Evolutionary conservation across 2,329 filamentous ascomycete genomes (phyloP).

Genomic region (Cercospora citrullina): DNA sequence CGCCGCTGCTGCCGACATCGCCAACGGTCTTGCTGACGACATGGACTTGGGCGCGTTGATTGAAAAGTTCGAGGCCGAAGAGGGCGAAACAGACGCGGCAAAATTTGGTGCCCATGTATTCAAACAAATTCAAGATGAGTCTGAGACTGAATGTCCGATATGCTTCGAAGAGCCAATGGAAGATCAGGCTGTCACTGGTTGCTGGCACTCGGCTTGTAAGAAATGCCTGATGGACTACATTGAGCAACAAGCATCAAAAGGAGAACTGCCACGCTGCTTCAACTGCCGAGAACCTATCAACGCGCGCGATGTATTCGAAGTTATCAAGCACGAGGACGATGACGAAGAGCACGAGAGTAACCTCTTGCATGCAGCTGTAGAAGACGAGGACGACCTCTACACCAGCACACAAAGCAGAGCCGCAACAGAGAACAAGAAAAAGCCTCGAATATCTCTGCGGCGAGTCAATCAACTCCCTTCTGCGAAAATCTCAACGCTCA

Average conservation of each 20-base stretch:
- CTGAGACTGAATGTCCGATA: constrained; percentile 86
- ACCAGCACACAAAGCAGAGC: constrained; percentile 38
- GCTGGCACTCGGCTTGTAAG: constrained; percentile 97
- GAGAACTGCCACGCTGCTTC: constrained; percentile 78
- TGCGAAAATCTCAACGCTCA: constrained; percentile 80
- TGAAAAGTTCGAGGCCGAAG: constrained; percentile 70
- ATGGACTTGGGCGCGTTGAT: constrained; percentile 92
- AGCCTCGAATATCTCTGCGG: constrained; percentile 57
- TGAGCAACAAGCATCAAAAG: constrained; percentile 76
- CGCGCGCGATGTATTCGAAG: constrained; percentile 84
- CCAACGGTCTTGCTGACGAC: constrained; percentile 82
- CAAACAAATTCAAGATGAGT: constrained; percentile 86
- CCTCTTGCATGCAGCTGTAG: constrained; percentile 25
- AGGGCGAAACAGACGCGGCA: constrained; percentile 60
- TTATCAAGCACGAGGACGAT: constrained; percentile 71
- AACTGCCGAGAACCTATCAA: constrained; percentile 84
- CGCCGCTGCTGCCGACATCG: constrained; percentile 72
- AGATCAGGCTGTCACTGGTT: constrained; percentile 89
- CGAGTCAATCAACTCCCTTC: constrained; percentile 69
- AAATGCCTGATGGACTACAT: constrained; percentile 90
- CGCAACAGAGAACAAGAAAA: neutral
- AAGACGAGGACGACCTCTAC: constrained; percentile 41
- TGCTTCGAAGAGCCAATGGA: constrained; percentile 96
- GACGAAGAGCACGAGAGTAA: constrained; percentile 38
- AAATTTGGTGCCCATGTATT: constrained; percentile 84